A percentile compares a stretch with the other conserved stretches of the same genome.
Evolutionary conservation across 441 rosid genomes (phyloP).

Genomic region (Isatis lusitanica): DNA sequence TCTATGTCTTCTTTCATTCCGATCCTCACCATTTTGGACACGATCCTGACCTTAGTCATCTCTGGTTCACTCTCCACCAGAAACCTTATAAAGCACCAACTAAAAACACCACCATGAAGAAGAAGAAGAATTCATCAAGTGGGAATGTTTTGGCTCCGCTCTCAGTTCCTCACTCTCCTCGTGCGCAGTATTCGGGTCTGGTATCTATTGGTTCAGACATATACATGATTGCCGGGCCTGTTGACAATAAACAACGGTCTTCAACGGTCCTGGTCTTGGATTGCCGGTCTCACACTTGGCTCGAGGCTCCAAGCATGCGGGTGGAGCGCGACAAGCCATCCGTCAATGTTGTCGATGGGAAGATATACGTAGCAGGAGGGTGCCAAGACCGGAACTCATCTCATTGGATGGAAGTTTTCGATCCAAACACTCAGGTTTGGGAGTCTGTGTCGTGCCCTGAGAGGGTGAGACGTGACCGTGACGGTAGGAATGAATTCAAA

Average conservation of each 20-base stretch:
- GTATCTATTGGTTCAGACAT: neutral
- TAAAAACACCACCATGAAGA: too few relatives aligned
- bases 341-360: too few relatives aligned
- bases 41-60: too few relatives aligned
- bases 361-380: too few relatives aligned
- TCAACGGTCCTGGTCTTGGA: neutral
- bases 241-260: neutral
- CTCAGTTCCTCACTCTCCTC: neutral
- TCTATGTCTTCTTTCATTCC: too few relatives aligned
- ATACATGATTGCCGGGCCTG: neutral
- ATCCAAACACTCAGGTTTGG: too few relatives aligned
- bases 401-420: too few relatives aligned
- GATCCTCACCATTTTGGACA: too few relatives aligned
- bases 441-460: too few relatives aligned
- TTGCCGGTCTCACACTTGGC: neutral
- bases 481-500: neutral
- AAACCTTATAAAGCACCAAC: too few relatives aligned
- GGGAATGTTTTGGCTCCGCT: neutral
- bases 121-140: neutral
- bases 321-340: neutral
- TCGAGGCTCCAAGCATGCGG: neutral
- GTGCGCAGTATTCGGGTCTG: neutral
- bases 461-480: neutral
- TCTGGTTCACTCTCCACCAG: too few relatives aligned
- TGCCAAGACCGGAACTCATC: too few relatives aligned